phyloP scores from a whole-genome alignment of 192 early-diverging fungal genomes.

The Coemansia sp. region DNA sequence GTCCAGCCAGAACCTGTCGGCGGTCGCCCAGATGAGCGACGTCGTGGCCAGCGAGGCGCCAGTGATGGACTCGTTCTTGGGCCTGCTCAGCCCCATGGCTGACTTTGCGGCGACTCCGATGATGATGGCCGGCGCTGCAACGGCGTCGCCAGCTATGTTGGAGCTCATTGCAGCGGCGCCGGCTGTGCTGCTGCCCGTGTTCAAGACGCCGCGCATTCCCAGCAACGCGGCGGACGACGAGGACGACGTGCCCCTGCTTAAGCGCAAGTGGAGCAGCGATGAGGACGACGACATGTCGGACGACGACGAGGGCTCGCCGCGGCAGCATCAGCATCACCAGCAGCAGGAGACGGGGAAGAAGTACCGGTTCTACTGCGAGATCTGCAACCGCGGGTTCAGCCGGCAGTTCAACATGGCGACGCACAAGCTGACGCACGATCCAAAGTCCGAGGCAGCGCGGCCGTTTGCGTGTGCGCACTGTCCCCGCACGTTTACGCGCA shows the following conservation, averaged over 20 bases:
- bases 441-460: constrained; percentile 51
- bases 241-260: constrained; percentile 7
- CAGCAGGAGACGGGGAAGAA: not conserved
- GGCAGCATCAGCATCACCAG: not conserved
- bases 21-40: not conserved
- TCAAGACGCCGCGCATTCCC: constrained; percentile 19
- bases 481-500: constrained; percentile 71
- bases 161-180: constrained; percentile 18
- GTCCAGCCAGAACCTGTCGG: constrained; percentile 17
- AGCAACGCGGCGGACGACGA: constrained; percentile 3
- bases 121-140: not conserved
- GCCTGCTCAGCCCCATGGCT: constrained; percentile 30
- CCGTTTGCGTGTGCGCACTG: constrained; percentile 66
- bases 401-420: constrained; percentile 85
- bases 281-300: not conserved
- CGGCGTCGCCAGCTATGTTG: constrained; percentile 2
- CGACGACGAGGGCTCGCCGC: not conserved
- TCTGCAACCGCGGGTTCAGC: constrained; percentile 77
- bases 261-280: constrained; percentile 10
- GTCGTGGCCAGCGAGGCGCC: constrained; percentile 13
- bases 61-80: constrained; percentile 45
- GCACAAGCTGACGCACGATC: constrained; percentile 77
- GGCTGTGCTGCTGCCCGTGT: constrained; percentile 10
- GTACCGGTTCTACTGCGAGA: constrained; percentile 49
- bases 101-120: constrained; percentile 5